Evolutionary conservation across 768 basidiomycete species (phyloP).

Genomic region (Mycena galericulata): DNA sequence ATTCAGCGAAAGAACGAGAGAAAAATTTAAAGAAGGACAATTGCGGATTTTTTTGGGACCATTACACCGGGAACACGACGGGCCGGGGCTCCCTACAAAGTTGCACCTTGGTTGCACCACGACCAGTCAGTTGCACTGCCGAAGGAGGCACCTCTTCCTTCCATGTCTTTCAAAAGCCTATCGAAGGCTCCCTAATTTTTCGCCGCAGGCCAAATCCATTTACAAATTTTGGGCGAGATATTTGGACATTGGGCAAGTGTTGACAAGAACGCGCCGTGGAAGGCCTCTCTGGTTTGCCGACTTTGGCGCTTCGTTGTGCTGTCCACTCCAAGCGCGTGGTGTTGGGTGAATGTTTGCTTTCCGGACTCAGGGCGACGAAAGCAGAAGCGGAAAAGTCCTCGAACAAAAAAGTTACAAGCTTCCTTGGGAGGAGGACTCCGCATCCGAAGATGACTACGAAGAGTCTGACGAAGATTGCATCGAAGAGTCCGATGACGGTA

Average conservation of each 20-base stretch:
- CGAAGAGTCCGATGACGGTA: neutral
- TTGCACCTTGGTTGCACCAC: too few relatives aligned
- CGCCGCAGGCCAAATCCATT: neutral
- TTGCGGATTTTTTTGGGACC: too few relatives aligned
- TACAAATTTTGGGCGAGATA: conserved; percentile 10
- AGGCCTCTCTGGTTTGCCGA: conserved; percentile 2
- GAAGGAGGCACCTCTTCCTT: too few relatives aligned
- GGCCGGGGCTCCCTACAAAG: too few relatives aligned
- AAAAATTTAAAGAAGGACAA: too few relatives aligned
- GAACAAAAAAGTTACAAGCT: neutral
- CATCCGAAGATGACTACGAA: neutral
- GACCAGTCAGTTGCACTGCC: too few relatives aligned
- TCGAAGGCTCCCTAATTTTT: neutral
- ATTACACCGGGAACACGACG: too few relatives aligned
- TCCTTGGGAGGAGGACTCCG: conserved; percentile 4
- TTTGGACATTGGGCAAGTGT: conserved; percentile 2
- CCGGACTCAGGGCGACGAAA: neutral
- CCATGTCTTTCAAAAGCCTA: neutral
- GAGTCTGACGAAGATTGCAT: neutral
- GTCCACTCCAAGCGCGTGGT: conserved; percentile 12
- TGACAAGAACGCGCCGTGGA: conserved; percentile 9
- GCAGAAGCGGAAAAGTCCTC: neutral
- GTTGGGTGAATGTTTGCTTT: conserved; percentile 1
- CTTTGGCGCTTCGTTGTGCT: conserved; percentile 4
- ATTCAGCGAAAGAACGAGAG: neutral